Base-by-base conservation (phyloP, 2,329 filamentous ascomycete genomes). In the Taxawa tesnikishii region DNA sequence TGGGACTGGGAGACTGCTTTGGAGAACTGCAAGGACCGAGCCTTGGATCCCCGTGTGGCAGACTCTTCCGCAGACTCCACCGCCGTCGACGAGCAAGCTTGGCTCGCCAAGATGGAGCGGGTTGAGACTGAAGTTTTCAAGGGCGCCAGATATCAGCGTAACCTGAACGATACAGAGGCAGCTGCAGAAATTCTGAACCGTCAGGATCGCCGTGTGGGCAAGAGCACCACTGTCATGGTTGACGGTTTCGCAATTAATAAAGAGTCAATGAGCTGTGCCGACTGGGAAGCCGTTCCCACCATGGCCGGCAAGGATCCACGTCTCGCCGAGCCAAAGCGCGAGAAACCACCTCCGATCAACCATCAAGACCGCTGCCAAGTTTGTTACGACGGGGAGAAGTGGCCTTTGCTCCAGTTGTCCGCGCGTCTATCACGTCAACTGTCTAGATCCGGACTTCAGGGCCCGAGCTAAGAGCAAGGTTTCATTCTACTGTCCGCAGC, bases 211-310 rank as follows among this genome's bases (percentile, higher is more conserved):
- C 60, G 70, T 6, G 52, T 60, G 5, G 67, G 65, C 29, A 75
- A 75, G 46, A 68, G 73, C 36, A 68, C 65, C 1, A 73, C 67
- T 0, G 65, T 75, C 23, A 65, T 68, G 55, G 52, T 73, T 1
- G 58, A 68, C 38, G 70, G 70, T 0, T 73, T 60, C 42, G 63
- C 63, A 2, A 62, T 76, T 31, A 65, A 53, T 33, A 76, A 75
- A 41, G 67, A 73, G 17, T 69, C 63, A 1, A 54, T 73, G 40
- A 52, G 53, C 7, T 71, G 68, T 37, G 59, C 48, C 2, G 56
- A 65, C 34, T 70, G 68, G 60, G 70, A 74, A 43, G 69, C 70
- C 3, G 68, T 74, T 2, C 67, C 69, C 1, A 73, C 69, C 1
- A 44, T 72, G 27, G 64, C 66, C 5, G 68, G 68, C 16, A 71